Evolutionary conservation across 2,329 filamentous ascomycete genomes (phyloP), one percentile per base, ranked within the genome.

Genomic region (Fusarium chuoi): DNA sequence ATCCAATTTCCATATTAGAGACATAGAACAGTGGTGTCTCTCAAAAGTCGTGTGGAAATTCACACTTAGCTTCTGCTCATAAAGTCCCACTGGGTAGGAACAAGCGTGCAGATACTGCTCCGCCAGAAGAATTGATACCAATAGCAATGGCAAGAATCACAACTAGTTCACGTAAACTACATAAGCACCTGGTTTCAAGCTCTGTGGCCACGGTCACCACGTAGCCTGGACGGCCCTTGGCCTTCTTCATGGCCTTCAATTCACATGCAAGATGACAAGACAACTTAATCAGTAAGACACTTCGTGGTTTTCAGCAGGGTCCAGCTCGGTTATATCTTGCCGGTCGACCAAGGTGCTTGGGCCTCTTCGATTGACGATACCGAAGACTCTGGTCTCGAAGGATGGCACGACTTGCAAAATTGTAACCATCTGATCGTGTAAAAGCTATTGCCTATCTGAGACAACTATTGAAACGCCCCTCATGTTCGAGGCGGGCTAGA

Each of bases 311-410:
- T 63, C 44, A 66, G 67, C 62, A 75, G 70, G 74, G 74, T 68
- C 71, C 36, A 68, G 38, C 62, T 77, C 65, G 58, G 66, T 70
- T 76, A 62, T 66, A 62, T 46, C 69, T 63, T 76, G 63, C 61
- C 60, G 51, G 71, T 51, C 63, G 71, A 77, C 76, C 75, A 61
- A 59, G 30, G 61, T 65, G 46, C 60, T 67, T 66, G 64, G 60
- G 48, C 48, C 63, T 62, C 65, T 67, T 60, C 46, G 22, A 36
- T 28, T 51, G 30, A 54, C 55, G 33, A 46, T 63, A 68, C 58
- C 28, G 28, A 61, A 35, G 41, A 39, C 28, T 52, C 36, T 38
- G 54, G 28, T 41, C 26, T 49, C 14, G 24, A 33, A 33, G 30
- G 24, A 55, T 51, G 52, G 13, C 33, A 58, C 35, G 44, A 42